Evolutionary conservation across 2,329 filamentous ascomycete genomes (phyloP).

Genomic region (Tolypocladium inflatum): DNA sequence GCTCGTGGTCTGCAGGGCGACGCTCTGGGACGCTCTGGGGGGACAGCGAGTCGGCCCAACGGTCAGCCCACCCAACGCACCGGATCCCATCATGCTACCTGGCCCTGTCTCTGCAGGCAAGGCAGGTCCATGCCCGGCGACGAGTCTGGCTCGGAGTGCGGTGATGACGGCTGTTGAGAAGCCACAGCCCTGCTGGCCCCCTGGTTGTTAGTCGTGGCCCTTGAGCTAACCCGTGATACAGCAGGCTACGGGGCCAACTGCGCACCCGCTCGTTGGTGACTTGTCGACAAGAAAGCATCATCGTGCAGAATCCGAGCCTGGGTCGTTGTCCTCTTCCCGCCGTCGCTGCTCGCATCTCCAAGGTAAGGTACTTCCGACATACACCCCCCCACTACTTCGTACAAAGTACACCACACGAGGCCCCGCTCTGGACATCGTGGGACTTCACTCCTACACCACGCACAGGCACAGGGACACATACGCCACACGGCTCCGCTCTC

Average conservation of each 20-base stretch:
- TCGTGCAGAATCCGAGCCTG: neutral
- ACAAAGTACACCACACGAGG: neutral
- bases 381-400: neutral
- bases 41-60: neutral
- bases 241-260: neutral
- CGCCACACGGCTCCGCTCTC: neutral
- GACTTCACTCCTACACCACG: neutral
- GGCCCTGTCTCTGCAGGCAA: neutral
- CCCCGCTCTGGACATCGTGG: neutral
- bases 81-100: neutral
- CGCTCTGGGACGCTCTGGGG: neutral
- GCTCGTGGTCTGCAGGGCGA: neutral
- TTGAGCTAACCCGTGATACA: neutral
- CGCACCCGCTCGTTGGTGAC: neutral
- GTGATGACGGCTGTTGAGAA: neutral
- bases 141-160: neutral
- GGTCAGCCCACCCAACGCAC: neutral
- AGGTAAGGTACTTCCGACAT: neutral
- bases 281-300: neutral
- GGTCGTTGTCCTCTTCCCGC: neutral
- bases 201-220: neutral
- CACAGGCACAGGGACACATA: neutral
- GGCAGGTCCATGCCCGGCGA: neutral
- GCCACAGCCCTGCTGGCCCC: neutral
- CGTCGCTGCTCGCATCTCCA: neutral